Base-by-base conservation (phyloP, 345 rosid species). In the Lepidium didymum region DNA sequence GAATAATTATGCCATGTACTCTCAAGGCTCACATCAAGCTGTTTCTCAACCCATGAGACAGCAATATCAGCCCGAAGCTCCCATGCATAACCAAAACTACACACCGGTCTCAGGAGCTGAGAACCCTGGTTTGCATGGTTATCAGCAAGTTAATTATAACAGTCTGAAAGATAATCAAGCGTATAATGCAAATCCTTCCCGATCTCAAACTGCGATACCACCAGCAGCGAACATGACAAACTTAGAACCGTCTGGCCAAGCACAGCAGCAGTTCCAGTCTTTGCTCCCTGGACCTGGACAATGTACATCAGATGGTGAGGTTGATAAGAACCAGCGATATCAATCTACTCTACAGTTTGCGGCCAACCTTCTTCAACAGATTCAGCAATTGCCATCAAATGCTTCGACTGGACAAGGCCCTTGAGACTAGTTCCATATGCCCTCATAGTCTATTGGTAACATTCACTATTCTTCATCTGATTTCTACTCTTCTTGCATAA, bases 281-380 rank as follows among this genome's bases (percentile, higher is more conserved):
- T 73, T 80, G 47, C 64, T 75, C 21, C 44, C 83, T 75, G 89
- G 79, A 55, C 57, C 83, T 77, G 79, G 73, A 71, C 86, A 78
- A 74, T 81, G 69, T 25, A 53, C 76, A 46, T 62, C 87, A 63
- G 88, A 83, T 70, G 78, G 56, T 21, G 97, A 90, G 75, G 83
- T 61, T n/a, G 96, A 88, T 74, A 91, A 88, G 73, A 86, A 89
- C 71, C 92, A 91, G 79, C 78, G 88, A 19, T 94, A 94, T 73
- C 97, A 94, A 67, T 94, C 95, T 63, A 91, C 99, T 0, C 78
- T 94, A 55, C 92, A 91, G 72, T 79, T 94, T 80, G 99, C 99
- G 5, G 97, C 99, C 11, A 87, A 55, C 74, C 95, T 94, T 64
- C 99, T 94, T 72, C 88, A 80, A 21, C 97, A 87, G 78, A 81